phyloP scores from a whole-genome alignment of 108 stramenopile genomes.

The Pseudonitzschia delicatissima region DNA sequence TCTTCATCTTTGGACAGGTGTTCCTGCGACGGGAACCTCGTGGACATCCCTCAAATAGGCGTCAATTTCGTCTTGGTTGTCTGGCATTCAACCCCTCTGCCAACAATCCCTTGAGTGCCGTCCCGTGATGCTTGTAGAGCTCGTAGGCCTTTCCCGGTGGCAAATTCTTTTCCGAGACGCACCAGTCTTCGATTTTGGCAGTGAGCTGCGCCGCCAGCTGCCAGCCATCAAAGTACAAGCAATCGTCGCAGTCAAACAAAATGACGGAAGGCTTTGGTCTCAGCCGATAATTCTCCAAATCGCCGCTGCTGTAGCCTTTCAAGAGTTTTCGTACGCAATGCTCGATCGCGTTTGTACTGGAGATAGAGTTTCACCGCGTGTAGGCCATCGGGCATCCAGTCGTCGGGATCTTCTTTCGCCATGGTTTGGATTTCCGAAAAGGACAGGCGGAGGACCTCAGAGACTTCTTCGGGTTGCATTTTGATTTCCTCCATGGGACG shows the following conservation, averaged over 20 bases:
- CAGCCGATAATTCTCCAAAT: conserved; percentile 30
- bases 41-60: conserved; percentile 48
- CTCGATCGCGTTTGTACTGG: conserved; percentile 18
- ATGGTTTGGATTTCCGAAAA: conserved; percentile 24
- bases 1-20: conserved; percentile 35
- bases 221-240: conserved; percentile 72
- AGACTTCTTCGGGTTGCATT: conserved; percentile 50
- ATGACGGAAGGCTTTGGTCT: conserved; percentile 47
- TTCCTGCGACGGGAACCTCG: conserved; percentile 44
- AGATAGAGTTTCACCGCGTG: conserved; percentile 49
- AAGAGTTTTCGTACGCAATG: conserved; percentile 28
- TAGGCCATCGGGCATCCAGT: conserved; percentile 50
- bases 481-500: conserved; percentile 34
- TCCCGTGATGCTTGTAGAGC: conserved; percentile 64
- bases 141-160: conserved; percentile 52
- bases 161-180: conserved; percentile 30
- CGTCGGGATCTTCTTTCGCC: conserved; percentile 29
- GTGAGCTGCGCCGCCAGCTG: conserved; percentile 48
- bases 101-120: conserved; percentile 57
- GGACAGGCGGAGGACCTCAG: conserved; percentile 34
- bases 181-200: conserved; percentile 63
- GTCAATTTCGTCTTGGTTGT: conserved; percentile 49
- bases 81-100: conserved; percentile 52
- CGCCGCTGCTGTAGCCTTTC: conserved; percentile 33
- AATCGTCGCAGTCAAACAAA: conserved; percentile 81